Conservation (phyloP, 192 early-diverging fungal genomes). For the Backusella macrospora region DNA sequence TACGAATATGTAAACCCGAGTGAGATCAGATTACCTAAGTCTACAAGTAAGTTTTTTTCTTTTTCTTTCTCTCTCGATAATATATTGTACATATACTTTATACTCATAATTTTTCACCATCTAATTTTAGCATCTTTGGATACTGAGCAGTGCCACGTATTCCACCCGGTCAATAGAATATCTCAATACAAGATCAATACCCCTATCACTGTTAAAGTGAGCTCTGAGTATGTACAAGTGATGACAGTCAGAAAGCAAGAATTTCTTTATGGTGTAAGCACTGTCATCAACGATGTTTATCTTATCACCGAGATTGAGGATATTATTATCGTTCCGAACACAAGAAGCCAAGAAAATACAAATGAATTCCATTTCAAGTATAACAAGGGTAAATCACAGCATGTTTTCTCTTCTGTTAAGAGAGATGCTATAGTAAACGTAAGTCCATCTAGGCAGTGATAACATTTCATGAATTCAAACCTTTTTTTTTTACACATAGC, state of each 20-base stretch:
- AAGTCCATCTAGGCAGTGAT: not conserved
- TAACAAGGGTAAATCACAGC: conserved; percentile 62
- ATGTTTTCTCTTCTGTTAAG: conserved; percentile 76
- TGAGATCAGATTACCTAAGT: conserved; percentile 79
- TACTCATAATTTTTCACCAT: conserved; percentile 1
- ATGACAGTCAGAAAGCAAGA: conserved; percentile 54
- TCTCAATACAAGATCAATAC: conserved; percentile 65
- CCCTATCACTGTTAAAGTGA: conserved; percentile 83
- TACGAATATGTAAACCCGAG: conserved; percentile 71
- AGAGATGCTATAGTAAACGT: conserved; percentile 62
- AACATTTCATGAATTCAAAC: not conserved
- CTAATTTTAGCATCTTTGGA: conserved; percentile 61
- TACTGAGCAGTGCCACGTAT: conserved; percentile 63
- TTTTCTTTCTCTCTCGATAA: not conserved
- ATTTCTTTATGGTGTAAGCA: conserved; percentile 66
- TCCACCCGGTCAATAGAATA: conserved; percentile 70
- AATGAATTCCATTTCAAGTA: conserved; percentile 83
- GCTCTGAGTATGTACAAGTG: conserved; percentile 82
- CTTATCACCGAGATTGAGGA: conserved; percentile 62
- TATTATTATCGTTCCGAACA: conserved; percentile 23
- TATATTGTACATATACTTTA: not conserved
- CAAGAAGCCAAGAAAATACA: conserved; percentile 52
- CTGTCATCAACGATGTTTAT: conserved; percentile 84
- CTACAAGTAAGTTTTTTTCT: conserved; percentile 49
- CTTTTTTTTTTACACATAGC: conserved; percentile 48